phyloP scores from a whole-genome alignment of 2,329 filamentous ascomycete genomes.

The Waltergamsia citrina region DNA sequence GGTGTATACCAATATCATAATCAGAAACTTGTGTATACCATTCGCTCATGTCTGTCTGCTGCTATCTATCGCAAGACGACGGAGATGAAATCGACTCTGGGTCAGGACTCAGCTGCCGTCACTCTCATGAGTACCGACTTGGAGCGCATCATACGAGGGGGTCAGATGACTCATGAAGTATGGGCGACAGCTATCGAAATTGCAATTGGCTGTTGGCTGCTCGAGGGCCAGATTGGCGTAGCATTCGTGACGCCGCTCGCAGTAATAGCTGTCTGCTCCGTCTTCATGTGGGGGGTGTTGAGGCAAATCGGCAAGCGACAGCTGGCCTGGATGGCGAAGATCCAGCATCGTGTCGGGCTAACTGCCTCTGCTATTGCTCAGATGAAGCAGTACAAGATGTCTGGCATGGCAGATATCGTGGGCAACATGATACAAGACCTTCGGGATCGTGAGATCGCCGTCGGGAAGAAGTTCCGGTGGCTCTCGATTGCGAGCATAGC shows the following conservation, averaged over 20 bases:
- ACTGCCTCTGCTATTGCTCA: constrained; percentile 19
- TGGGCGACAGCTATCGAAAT: constrained; percentile 32
- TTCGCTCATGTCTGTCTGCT: constrained; percentile 20
- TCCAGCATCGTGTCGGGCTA: constrained; percentile 22
- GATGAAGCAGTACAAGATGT: constrained; percentile 22
- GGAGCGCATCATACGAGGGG: constrained; percentile 26
- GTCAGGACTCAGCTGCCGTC: constrained; percentile 22
- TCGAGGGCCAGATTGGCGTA: constrained; percentile 34
- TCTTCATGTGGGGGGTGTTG: constrained; percentile 7
- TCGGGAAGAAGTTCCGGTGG: constrained; percentile 9
- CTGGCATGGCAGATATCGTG: constrained; percentile 14
- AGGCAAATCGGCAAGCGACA: constrained; percentile 13
- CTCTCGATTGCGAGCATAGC: constrained; percentile 6
- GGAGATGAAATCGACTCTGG: constrained; percentile 15
- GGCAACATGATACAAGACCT: constrained; percentile 9
- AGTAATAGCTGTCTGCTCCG: constrained; percentile 23
- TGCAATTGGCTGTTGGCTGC: constrained; percentile 32
- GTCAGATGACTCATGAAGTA: constrained; percentile 24
- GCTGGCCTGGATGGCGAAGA: constrained; percentile 22
- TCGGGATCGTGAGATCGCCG: constrained; percentile 10
- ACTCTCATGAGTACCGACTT: constrained; percentile 40
- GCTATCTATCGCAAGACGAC: constrained; percentile 24
- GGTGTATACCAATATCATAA: constrained; percentile 29
- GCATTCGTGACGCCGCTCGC: constrained; percentile 37
- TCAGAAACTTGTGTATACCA: constrained; percentile 19